A percentile compares a stretch with the other conserved stretches of the same genome.
Evolutionary conservation across 2,329 filamentous ascomycete species (phyloP).

Genomic region (Byssochlamys sp.): DNA sequence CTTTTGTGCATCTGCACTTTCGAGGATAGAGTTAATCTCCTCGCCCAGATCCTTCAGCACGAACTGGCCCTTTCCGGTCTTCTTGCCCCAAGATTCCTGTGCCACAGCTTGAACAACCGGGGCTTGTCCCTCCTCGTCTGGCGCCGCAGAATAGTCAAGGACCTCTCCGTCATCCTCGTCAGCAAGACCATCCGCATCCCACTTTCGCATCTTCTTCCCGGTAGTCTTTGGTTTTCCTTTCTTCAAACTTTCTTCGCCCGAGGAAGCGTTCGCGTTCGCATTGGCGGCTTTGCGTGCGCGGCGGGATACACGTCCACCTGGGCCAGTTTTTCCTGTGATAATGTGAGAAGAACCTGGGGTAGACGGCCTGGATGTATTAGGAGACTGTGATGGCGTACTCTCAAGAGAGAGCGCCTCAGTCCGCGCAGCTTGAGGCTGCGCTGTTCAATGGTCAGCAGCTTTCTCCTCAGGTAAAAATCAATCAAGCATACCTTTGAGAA

Average conservation of each 20-base stretch:
- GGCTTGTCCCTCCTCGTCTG: constrained; percentile 45
- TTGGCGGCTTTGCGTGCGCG: constrained; percentile 63
- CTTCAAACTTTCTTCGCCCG: constrained; percentile 68
- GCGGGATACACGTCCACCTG: constrained; percentile 67
- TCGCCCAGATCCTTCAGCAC: constrained; percentile 87
- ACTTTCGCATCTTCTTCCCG: constrained; percentile 77
- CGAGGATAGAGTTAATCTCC: constrained; percentile 81
- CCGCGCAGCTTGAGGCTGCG: constrained; percentile 37
- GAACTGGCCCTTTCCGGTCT: constrained; percentile 80
- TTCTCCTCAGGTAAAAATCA: background rate
- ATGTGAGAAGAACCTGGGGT: constrained; percentile 61
- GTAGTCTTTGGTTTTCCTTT: constrained; percentile 48
- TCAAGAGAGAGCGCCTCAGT: constrained; percentile 49
- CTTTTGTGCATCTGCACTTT: constrained; percentile 62
- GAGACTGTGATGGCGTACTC: constrained; percentile 59
- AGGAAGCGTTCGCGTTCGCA: constrained; percentile 48
- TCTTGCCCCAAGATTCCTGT: constrained; percentile 71
- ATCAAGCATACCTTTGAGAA: constrained; percentile 37
- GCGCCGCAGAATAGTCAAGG: constrained; percentile 77
- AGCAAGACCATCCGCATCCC: constrained; percentile 80
- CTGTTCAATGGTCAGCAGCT: constrained; percentile 20
- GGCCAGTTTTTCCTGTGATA: constrained; percentile 63
- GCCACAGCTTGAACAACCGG: constrained; percentile 64
- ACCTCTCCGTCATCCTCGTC: constrained; percentile 72
- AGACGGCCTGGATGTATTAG: constrained; percentile 66